Evolutionary conservation across 345 rosid species (phyloP).

Genomic region (Lenwebbia sp.): DNA sequence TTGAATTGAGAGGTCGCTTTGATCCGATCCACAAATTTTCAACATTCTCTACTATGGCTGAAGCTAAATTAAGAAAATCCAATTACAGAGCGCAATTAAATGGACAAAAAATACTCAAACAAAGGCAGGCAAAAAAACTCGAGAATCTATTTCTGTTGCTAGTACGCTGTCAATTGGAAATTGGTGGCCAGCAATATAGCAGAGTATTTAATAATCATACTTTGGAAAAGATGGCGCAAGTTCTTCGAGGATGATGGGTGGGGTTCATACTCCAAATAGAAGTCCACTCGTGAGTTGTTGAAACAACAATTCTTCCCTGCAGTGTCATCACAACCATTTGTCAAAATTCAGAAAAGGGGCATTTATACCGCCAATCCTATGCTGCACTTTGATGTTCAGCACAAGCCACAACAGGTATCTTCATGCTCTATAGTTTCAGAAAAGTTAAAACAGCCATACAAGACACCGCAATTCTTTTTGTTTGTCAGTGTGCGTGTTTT

Average conservation of each 20-base stretch:
- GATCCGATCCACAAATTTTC: background rate
- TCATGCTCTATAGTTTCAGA: background rate
- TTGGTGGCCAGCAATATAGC: background rate
- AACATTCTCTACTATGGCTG: background rate
- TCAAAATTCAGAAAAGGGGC: background rate
- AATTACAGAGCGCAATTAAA: background rate
- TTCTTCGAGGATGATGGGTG: conserved; percentile 88
- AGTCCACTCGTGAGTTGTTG: conserved; percentile 50
- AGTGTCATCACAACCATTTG: background rate
- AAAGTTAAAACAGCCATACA: background rate
- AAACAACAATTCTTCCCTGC: conserved; percentile 86
- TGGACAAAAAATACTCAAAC: background rate
- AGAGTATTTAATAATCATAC: conserved; percentile 24
- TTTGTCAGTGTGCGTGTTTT: accelerated
- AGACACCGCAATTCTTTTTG: background rate
- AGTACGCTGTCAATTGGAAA: background rate
- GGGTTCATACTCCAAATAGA: conserved; percentile 74
- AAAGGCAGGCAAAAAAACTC: background rate
- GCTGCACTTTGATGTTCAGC: background rate
- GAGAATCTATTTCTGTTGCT: background rate
- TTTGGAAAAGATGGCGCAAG: conserved; percentile 84
- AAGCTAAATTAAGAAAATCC: background rate
- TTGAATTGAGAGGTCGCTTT: background rate
- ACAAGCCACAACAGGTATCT: background rate
- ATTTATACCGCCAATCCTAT: background rate